Evolutionary conservation across 495 filamentous ascomycete genomes (phyloP).

Genomic region (Delitschia confertaspora): DNA sequence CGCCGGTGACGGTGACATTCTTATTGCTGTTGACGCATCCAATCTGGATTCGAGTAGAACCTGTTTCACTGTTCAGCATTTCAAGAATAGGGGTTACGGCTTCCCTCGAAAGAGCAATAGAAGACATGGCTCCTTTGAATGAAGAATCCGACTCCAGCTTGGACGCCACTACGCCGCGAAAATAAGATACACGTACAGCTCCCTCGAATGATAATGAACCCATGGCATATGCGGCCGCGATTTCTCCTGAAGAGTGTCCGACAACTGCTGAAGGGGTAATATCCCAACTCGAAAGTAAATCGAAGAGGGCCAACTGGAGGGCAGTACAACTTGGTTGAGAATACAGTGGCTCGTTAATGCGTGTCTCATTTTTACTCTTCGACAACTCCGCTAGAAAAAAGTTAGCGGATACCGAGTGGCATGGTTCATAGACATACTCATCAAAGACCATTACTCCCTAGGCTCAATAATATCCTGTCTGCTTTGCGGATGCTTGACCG

Average conservation of each 20-base stretch:
- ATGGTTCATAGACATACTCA: no score
- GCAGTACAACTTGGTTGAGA: slow-evolving; percentile 3
- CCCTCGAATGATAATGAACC: slow-evolving; percentile 4
- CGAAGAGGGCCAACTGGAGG: slow-evolving; percentile 20
- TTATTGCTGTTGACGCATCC: slow-evolving; percentile 31
- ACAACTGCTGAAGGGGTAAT: slow-evolving; percentile 11
- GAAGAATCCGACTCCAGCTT: no score
- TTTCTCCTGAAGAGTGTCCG: slow-evolving; percentile 34
- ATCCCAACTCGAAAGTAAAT: slow-evolving; percentile 14
- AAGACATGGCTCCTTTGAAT: no score
- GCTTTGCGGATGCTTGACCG: slow-evolving; percentile 8
- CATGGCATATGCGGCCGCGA: slow-evolving; percentile 14
- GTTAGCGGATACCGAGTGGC: no score
- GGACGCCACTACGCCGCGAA: no score
- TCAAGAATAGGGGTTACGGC: no score
- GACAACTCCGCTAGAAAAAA: slow-evolving; percentile 1
- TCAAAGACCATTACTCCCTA: slow-evolving; percentile 6
- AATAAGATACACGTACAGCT: slow-evolving; percentile 8
- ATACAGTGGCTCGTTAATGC: not conserved
- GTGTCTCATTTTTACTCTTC: not conserved
- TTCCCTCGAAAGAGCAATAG: no score
- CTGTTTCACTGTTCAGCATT: no score
- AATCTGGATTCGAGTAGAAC: no score
- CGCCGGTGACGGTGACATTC: slow-evolving; percentile 34
- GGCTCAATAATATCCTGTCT: not conserved